Conservation (phyloP, 2,329 filamentous ascomycete species). For the Tolypocladium nubicola region DNA sequence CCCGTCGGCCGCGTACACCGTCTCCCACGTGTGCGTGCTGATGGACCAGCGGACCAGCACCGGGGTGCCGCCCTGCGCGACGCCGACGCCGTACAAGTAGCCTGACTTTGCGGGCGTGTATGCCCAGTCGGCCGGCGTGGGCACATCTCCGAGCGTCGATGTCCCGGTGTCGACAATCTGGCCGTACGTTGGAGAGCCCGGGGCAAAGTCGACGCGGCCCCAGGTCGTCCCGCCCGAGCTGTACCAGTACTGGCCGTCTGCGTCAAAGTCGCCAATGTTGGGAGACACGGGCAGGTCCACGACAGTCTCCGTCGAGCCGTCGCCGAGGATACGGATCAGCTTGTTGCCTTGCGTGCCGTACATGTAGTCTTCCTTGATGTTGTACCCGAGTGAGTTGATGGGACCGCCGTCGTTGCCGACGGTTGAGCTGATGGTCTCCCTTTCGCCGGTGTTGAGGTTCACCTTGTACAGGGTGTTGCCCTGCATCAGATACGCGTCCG, state of each 20-base stretch:
- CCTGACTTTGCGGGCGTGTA: neutral
- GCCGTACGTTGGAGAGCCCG: neutral
- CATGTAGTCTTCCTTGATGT: neutral
- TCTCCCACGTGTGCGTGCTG: neutral
- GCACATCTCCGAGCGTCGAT: neutral
- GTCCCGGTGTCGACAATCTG: neutral
- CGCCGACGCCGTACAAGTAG: neutral
- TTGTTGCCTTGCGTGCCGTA: neutral
- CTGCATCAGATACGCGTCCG: neutral
- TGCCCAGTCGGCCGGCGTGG: neutral
- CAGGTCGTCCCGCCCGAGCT: neutral
- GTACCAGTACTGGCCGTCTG: neutral
- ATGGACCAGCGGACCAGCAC: neutral
- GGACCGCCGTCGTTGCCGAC: neutral
- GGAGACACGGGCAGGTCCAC: neutral
- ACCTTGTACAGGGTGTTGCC: neutral
- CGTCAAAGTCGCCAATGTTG: neutral
- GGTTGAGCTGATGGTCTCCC: neutral
- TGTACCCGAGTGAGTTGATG: neutral
- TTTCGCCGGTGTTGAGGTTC: neutral
- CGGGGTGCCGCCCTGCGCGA: neutral
- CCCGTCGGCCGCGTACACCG: neutral
- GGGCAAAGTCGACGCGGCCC: neutral
- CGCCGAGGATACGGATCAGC: neutral
- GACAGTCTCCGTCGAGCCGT: neutral